Evolutionary conservation across 1,139 yeast genomes (phyloP).

Genomic region (Geotrichum australiense): DNA sequence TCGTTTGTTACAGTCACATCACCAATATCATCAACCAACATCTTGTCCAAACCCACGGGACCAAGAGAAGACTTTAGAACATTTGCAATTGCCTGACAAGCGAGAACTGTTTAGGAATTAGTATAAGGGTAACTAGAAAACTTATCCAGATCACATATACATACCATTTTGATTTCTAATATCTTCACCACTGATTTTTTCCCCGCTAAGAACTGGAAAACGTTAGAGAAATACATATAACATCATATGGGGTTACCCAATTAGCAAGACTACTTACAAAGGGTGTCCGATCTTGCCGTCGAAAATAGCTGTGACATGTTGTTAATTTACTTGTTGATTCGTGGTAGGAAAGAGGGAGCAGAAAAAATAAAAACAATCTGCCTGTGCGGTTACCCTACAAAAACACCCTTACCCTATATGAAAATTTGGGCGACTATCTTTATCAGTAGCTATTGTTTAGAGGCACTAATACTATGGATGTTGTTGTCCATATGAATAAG

Average conservation of each 20-base stretch:
- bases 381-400: not conserved
- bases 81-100: constrained; percentile 94
- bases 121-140: constrained; percentile 4
- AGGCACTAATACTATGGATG: too few species aligned
- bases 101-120: constrained; percentile 43
- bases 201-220: constrained; percentile 72
- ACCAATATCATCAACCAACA: constrained; percentile 98
- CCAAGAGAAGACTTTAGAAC: constrained; percentile 96
- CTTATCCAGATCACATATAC: constrained; percentile 11
- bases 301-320: constrained; percentile 50
- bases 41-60: constrained; percentile 96
- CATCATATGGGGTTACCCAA: too few species aligned
- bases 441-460: too few species aligned
- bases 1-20: constrained; percentile 98
- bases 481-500: too few species aligned
- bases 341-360: not conserved
- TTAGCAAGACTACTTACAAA: constrained; percentile 41
- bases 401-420: not conserved
- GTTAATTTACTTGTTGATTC: constrained; percentile 5
- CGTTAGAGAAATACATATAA: constrained; percentile 1
- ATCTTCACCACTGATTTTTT: constrained; percentile 92
- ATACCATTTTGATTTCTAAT: constrained; percentile 83
- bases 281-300: constrained; percentile 81
- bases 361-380: constrained; percentile 2
- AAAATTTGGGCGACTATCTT: too few species aligned